Conservation (phyloP, 1,139 yeast species). For the Yamadazyma atlantica region DNA sequence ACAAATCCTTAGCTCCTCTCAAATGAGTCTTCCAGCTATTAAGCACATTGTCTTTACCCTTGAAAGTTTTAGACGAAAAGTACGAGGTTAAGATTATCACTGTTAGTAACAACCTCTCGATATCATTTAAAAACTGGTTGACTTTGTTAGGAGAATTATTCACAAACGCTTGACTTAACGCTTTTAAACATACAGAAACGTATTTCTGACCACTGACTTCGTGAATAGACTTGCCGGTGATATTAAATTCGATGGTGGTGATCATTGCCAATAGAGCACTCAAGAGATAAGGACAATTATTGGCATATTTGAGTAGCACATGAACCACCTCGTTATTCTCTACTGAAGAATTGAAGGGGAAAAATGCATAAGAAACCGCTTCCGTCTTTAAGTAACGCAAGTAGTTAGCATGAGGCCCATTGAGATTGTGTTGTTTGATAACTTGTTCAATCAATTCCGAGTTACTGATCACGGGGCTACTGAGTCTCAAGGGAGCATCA, state of each 20-base stretch:
- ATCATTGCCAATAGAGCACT: conserved; percentile 36
- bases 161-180: conserved; percentile 33
- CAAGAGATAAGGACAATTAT: conserved; percentile 35
- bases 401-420: conserved; percentile 33
- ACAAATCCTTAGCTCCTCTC: conserved; percentile 41
- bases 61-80: conserved; percentile 32
- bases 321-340: conserved; percentile 36
- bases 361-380: conserved; percentile 30
- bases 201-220: conserved; percentile 32
- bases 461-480: conserved; percentile 14
- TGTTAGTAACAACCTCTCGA: conserved; percentile 39
- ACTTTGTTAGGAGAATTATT: conserved; percentile 17
- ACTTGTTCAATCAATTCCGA: conserved; percentile 25
- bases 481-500: too few species aligned
- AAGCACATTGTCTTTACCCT: conserved; percentile 18
- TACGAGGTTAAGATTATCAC: conserved; percentile 37
- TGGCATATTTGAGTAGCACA: conserved; percentile 33
- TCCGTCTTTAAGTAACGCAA: conserved; percentile 29
- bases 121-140: conserved; percentile 24
- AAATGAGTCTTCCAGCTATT: conserved; percentile 41
- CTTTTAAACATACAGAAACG: conserved; percentile 30
- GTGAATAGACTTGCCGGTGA: conserved; percentile 30
- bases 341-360: conserved; percentile 39
- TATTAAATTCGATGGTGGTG: conserved; percentile 39
- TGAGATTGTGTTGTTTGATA: conserved; percentile 22